Evolutionary conservation across 257 asterid genomes (phyloP).

Genomic region (Nicotiana knightiana): DNA sequence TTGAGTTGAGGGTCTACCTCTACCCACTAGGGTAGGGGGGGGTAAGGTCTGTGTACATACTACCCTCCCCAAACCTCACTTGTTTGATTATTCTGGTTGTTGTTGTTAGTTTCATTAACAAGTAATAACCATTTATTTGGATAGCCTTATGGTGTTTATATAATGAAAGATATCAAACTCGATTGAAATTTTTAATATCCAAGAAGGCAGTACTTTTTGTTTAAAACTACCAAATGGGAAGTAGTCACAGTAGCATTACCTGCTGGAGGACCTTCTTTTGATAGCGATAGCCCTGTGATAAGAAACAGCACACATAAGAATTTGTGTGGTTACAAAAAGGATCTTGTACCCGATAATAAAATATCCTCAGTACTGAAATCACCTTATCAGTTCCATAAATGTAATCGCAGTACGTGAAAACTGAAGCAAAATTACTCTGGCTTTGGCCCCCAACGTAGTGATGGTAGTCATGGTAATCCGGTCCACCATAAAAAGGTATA

Average conservation of each 20-base stretch:
- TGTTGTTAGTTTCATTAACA: not conserved
- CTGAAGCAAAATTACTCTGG: slow-evolving; percentile 98
- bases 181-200: not conserved
- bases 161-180: not conserved
- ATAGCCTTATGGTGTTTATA: not conserved
- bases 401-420: slow-evolving; percentile 93
- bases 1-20: too few relatives aligned
- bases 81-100: too few relatives aligned
- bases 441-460: slow-evolving; percentile 97
- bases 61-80: too few relatives aligned
- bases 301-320: slow-evolving; percentile 17
- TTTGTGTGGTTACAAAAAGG: not conserved
- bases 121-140: not conserved
- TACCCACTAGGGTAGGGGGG: too few relatives aligned
- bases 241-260: slow-evolving; percentile 30
- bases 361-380: not conserved
- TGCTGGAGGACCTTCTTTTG: slow-evolving; percentile 82
- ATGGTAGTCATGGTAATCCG: slow-evolving; percentile 98
- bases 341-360: not conserved
- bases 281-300: slow-evolving; percentile 74
- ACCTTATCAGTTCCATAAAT: slow-evolving; percentile 99
- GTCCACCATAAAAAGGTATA: slow-evolving; percentile 93
- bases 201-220: not conserved
- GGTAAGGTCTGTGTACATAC: too few relatives aligned
- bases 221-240: not conserved